phyloP scores from a whole-genome alignment of 2,329 filamentous ascomycete species.

The Talaromyces pinophilus region DNA sequence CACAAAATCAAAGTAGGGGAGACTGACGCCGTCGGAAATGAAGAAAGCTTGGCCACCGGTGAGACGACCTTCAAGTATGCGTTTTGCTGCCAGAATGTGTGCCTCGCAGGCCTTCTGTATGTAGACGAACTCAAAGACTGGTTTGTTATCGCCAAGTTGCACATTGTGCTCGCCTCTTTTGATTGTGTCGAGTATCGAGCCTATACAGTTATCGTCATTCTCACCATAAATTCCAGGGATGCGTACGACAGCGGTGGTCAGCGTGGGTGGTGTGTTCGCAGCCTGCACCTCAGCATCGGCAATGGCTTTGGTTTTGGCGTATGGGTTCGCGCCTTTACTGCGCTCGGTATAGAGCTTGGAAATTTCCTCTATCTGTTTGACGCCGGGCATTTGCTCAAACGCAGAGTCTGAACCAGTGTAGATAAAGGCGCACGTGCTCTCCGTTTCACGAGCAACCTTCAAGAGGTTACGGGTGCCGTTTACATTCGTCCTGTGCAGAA shows the following conservation, averaged over 20 bases:
- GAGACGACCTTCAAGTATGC: slow-evolving; percentile 5
- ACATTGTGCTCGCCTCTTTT: slow-evolving; percentile 13
- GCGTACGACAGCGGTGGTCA: slow-evolving; percentile 16
- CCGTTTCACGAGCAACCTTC: slow-evolving; percentile 7
- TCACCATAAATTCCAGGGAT: slow-evolving; percentile 18
- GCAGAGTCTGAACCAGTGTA: slow-evolving; percentile 19
- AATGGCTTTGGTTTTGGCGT: slow-evolving; percentile 18
- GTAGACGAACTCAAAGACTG: slow-evolving; percentile 18
- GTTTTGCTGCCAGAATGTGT: slow-evolving; percentile 19
- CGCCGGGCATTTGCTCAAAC: slow-evolving; percentile 12
- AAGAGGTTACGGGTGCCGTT: slow-evolving; percentile 14
- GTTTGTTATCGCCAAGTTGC: slow-evolving; percentile 18
- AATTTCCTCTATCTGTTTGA: slow-evolving; percentile 18
- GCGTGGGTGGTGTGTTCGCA: slow-evolving; percentile 7
- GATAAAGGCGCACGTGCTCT: slow-evolving; percentile 6
- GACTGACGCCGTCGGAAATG: slow-evolving; percentile 19
- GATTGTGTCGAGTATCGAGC: slow-evolving; percentile 1
- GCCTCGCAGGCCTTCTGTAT: slow-evolving; percentile 17
- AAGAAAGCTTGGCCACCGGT: slow-evolving; percentile 15
- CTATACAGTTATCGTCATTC: slow-evolving; percentile 10
- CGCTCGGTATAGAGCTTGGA: slow-evolving; percentile 16
- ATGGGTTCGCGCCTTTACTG: slow-evolving; percentile 15
- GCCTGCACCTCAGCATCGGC: slow-evolving; percentile 18
- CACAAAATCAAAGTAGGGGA: slow-evolving; percentile 17
- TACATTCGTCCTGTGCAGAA: slow-evolving; percentile 14